phyloP scores from a whole-genome alignment of 129 eudicot species.

The Apium graveolens region DNA sequence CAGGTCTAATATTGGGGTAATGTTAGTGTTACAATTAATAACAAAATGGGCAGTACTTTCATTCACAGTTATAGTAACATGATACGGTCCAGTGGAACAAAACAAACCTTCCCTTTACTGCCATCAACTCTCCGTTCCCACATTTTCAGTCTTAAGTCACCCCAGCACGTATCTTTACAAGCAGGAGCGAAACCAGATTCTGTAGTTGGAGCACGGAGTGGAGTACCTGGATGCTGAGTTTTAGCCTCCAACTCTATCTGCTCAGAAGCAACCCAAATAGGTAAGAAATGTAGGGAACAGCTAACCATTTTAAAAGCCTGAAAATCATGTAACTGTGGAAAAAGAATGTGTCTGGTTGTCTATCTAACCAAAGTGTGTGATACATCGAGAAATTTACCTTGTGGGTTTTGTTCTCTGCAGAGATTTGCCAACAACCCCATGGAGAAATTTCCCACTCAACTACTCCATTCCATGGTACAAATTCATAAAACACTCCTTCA shows the following conservation, averaged over 20 bases:
- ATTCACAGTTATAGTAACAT: neutral
- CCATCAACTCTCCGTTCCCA: constrained; percentile 71
- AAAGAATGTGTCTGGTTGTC: neutral
- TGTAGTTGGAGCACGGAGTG: constrained; percentile 84
- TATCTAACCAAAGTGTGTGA: neutral
- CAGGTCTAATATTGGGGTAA: neutral
- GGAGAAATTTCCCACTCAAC: constrained; percentile 79
- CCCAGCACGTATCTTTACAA: constrained; percentile 88
- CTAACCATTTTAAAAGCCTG: neutral
- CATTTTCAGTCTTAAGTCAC: constrained; percentile 46
- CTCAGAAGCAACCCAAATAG: constrained; percentile 4
- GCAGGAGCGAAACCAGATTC: constrained; percentile 86
- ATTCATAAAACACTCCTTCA: constrained; percentile 82
- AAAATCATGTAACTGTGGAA: neutral
- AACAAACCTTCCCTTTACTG: constrained; percentile 75
- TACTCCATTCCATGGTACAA: constrained; percentile 94
- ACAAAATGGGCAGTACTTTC: neutral
- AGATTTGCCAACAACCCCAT: constrained; percentile 84
- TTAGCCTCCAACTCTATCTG: constrained; percentile 84
- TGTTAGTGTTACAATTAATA: neutral
- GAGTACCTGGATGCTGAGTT: constrained; percentile 74
- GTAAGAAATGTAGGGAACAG: neutral
- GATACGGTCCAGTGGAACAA: neutral
- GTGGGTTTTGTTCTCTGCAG: constrained; percentile 65
- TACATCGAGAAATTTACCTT: constrained; percentile 31